These are phyloP conservation scores for Aspergillus pseudoglaucus DNA, from an alignment of 2,329 filamentous ascomycete genomes.

Conservation along the genomic window DNA sequence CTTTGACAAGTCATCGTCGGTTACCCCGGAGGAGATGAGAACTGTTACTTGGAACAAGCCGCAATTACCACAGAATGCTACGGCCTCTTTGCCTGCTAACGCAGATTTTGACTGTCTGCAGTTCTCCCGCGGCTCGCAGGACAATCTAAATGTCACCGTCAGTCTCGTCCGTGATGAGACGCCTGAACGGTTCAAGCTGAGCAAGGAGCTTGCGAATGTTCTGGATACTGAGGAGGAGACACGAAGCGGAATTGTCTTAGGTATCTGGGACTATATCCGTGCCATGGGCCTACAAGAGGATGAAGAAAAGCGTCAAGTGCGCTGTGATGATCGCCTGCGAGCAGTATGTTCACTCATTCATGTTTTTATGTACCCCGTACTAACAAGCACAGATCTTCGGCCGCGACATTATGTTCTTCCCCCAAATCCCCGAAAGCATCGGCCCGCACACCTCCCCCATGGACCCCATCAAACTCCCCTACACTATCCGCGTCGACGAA, in stretches of 20 bases:
- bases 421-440: slow-evolving; percentile 74
- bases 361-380: neutral
- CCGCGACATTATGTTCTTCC: slow-evolving; percentile 74
- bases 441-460: slow-evolving; percentile 71
- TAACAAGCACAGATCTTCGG: slow-evolving; percentile 56
- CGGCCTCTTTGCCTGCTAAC: slow-evolving; percentile 50
- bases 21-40: slow-evolving; percentile 37
- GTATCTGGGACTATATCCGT: slow-evolving; percentile 91
- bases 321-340: slow-evolving; percentile 76
- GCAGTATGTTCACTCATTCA: slow-evolving; percentile 50
- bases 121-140: slow-evolving; percentile 86
- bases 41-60: slow-evolving; percentile 83
- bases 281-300: slow-evolving; percentile 82
- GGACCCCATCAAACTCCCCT: slow-evolving; percentile 73
- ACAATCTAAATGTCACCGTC: slow-evolving; percentile 85
- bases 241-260: slow-evolving; percentile 79
- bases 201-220: slow-evolving; percentile 70
- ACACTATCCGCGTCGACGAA: slow-evolving; percentile 89
- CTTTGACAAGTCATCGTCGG: slow-evolving; percentile 41
- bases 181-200: slow-evolving; percentile 77
- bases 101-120: slow-evolving; percentile 84
- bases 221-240: slow-evolving; percentile 83
- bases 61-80: slow-evolving; percentile 44
- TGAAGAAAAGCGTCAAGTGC: slow-evolving; percentile 87
- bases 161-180: slow-evolving; percentile 78